These are phyloP conservation scores for Tetrahymena malaccensis DNA, from an alignment of 73 alveolate genomes.

Conservation along the genomic window DNA sequence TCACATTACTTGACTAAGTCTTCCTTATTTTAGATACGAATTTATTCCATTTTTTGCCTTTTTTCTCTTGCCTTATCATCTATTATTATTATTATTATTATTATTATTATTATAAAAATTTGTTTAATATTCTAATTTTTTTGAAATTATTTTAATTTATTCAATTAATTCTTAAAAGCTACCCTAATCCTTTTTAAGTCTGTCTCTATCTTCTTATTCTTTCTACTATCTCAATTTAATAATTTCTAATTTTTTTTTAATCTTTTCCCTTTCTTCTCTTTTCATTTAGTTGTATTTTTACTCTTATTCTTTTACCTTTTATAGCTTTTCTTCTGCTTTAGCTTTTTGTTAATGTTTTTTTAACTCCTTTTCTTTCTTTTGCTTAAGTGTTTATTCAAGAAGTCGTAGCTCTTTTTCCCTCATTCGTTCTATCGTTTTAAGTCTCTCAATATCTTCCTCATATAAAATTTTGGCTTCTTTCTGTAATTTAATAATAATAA, in stretches of 20 bases:
- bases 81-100: too few species aligned
- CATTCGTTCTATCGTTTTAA: neutral
- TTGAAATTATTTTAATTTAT: too few species aligned
- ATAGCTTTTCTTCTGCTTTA: neutral
- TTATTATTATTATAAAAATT: too few species aligned
- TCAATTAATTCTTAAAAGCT: neutral
- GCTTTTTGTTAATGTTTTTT: neutral
- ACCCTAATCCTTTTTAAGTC: neutral
- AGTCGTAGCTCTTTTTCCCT: neutral
- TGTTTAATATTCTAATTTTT: too few species aligned
- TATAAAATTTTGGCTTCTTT: neutral
- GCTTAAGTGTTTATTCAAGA: neutral
- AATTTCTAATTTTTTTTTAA: neutral
- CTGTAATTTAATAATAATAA: neutral
- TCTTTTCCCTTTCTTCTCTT: neutral
- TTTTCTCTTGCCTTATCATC: neutral
- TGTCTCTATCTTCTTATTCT: neutral
- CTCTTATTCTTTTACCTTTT: neutral
- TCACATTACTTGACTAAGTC: neutral
- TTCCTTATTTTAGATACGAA: neutral
- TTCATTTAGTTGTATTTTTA: neutral
- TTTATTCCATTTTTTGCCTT: neutral
- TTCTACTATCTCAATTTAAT: neutral
- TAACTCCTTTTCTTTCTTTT: neutral
- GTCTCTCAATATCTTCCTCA: neutral